These are phyloP conservation scores for Mallotus nudiflorus DNA, from an alignment of 345 rosid species.

Conservation along the genomic window DNA sequence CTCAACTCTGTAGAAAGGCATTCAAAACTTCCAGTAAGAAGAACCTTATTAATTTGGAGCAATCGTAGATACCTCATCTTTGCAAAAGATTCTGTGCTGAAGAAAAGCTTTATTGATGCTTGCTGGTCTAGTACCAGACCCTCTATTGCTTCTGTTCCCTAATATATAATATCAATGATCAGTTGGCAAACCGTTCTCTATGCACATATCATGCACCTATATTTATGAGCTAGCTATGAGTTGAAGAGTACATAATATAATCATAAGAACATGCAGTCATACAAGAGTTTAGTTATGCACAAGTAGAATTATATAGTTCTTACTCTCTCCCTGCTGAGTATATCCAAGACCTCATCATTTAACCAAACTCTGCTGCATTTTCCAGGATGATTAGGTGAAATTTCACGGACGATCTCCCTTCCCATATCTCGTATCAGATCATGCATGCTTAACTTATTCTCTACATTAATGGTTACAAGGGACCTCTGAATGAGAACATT, in stretches of 20 bases:
- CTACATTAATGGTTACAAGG: slow-evolving; percentile 4
- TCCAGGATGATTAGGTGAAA: slow-evolving; percentile 6
- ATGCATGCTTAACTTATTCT: slow-evolving; percentile 20
- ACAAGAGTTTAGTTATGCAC: too few relatives aligned
- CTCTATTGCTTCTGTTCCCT: slow-evolving; percentile 28
- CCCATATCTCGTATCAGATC: slow-evolving; percentile 29
- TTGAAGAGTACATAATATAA: too few relatives aligned
- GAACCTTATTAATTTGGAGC: background rate
- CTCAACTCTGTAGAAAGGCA: slow-evolving; percentile 9
- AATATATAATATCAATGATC: background rate
- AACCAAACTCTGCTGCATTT: slow-evolving; percentile 32
- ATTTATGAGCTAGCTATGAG: too few relatives aligned
- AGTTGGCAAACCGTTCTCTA: background rate
- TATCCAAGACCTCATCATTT: slow-evolving; percentile 18
- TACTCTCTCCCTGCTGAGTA: slow-evolving; percentile 18
- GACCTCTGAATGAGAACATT: slow-evolving; percentile 7
- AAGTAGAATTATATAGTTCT: too few relatives aligned
- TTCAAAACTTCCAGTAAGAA: slow-evolving; percentile 3
- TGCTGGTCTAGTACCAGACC: slow-evolving; percentile 19
- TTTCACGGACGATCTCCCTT: slow-evolving; percentile 24
- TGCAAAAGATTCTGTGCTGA: slow-evolving; percentile 16
- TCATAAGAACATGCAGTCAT: too few relatives aligned
- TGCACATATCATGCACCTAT: too few relatives aligned
- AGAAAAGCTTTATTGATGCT: background rate
- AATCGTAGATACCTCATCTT: slow-evolving; percentile 21